A percentile compares a stretch with the other conserved stretches of the same genome.
phyloP scores from a whole-genome alignment of 495 filamentous ascomycete species.

The Xylaria venustula region DNA sequence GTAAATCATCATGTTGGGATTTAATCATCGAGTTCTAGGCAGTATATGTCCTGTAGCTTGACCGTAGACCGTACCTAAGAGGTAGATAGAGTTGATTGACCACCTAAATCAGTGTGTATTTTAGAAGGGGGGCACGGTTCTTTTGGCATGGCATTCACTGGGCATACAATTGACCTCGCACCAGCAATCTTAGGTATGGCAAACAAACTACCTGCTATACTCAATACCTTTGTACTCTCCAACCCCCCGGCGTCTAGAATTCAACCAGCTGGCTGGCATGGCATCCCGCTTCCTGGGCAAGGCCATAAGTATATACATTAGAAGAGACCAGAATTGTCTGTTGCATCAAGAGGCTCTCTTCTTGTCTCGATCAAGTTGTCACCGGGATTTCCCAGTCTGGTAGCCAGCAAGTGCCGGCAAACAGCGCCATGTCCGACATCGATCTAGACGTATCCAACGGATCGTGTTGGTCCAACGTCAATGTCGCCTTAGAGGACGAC shows the following conservation, averaged over 20 bases:
- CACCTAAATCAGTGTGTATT: no score
- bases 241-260: neutral
- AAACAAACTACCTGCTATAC: neutral
- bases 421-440: constrained; percentile 12
- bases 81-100: no score
- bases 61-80: no score
- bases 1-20: no score
- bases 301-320: neutral
- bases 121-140: no score
- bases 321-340: neutral
- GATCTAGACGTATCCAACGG: constrained; percentile 33
- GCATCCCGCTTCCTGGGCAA: neutral
- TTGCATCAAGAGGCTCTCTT: neutral
- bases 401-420: neutral
- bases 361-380: neutral
- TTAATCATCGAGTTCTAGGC: no score
- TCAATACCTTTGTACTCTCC: neutral
- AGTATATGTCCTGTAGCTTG: no score
- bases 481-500: neutral
- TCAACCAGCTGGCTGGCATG: neutral
- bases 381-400: neutral
- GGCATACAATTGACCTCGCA: neutral
- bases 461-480: constrained; percentile 30
- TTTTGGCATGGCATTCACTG: no score
- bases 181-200: neutral